These are phyloP conservation scores for Pholiota adiposa DNA, from an alignment of 1,284 basidiomycete genomes.

Conservation along the genomic window DNA sequence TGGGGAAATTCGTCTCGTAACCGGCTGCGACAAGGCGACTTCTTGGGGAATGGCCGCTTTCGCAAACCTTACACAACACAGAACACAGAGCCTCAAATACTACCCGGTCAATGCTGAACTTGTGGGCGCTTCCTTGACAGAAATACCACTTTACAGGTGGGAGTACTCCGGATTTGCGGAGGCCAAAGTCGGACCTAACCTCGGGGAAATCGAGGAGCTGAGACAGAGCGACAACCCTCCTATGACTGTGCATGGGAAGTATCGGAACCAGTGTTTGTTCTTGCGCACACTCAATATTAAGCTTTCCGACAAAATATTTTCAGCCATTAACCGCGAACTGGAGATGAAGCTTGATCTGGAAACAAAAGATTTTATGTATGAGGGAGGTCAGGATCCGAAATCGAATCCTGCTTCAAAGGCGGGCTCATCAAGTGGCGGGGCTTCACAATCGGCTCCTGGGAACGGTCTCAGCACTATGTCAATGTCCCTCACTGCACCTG, in stretches of 20 bases:
- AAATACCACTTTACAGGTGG: neutral
- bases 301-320: neutral
- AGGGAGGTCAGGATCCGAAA: too few relatives aligned
- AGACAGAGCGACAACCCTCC: neutral
- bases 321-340: neutral
- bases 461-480: neutral
- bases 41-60: neutral
- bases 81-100: neutral
- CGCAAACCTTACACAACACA: neutral
- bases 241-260: neutral
- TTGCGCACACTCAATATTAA: neutral
- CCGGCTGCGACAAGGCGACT: neutral
- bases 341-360: neutral
- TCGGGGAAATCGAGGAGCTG: neutral
- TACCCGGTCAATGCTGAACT: neutral
- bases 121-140: too few relatives aligned
- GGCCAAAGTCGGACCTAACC: neutral
- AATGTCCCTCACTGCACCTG: neutral
- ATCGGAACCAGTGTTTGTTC: neutral
- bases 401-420: too few relatives aligned
- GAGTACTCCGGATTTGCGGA: neutral
- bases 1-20: neutral
- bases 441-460: too few relatives aligned
- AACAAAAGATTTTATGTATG: too few relatives aligned
- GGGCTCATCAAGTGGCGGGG: too few relatives aligned